These are phyloP conservation scores for Trypanosoma grayi DNA, from an alignment of 208 protist species.

Conservation along the genomic window DNA sequence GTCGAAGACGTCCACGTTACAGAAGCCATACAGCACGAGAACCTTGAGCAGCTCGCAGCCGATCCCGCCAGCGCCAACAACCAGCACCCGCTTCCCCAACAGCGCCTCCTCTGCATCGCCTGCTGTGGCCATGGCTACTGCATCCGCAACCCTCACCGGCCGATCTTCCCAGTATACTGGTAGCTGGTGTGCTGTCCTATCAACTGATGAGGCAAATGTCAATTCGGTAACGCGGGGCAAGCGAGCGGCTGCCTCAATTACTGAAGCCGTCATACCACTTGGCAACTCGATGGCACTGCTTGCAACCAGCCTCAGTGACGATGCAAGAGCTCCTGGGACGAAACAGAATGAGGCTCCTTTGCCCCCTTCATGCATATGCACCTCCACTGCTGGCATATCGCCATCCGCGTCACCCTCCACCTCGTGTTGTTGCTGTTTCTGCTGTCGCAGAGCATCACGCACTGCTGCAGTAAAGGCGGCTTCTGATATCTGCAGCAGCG, in stretches of 20 bases:
- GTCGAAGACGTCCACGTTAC: slow-evolving; percentile 95
- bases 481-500: background rate
- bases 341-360: slow-evolving; percentile 32
- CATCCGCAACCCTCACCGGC: background rate
- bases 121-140: background rate
- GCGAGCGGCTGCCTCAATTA: background rate
- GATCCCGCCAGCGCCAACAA: slow-evolving; percentile 98
- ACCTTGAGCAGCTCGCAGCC: slow-evolving; percentile 99
- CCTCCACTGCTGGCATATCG: background rate
- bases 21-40: slow-evolving; percentile 95
- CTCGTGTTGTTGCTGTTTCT: background rate
- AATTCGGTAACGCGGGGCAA: slow-evolving; percentile 13
- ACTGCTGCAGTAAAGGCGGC: background rate
- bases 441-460: background rate
- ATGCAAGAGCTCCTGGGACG: slow-evolving; percentile 18
- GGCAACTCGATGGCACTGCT: background rate
- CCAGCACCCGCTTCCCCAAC: slow-evolving; percentile 67
- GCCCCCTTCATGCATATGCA: slow-evolving; percentile 5
- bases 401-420: too few relatives aligned
- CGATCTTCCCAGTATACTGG: slow-evolving; percentile 24
- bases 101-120: slow-evolving; percentile 1
- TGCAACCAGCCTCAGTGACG: background rate
- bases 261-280: background rate
- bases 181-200: background rate
- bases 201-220: background rate